phyloP scores from a whole-genome alignment of 345 rosid genomes.

The Linum trigynum region DNA sequence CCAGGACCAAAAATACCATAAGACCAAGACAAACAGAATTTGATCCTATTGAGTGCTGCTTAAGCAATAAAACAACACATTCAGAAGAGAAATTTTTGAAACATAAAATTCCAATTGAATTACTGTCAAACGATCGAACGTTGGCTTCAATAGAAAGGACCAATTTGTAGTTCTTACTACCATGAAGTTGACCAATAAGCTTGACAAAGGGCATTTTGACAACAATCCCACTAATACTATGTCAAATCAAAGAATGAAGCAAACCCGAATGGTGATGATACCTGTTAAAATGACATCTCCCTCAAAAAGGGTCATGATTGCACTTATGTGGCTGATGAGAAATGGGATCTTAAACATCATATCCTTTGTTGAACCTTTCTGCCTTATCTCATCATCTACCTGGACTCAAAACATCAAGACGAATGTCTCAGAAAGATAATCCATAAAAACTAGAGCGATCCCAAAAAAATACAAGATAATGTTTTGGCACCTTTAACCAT shows the following conservation, averaged over 20 bases:
- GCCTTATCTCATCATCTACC: conserved; percentile 76
- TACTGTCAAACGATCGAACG: too few relatives aligned
- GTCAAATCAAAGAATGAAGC: neutral
- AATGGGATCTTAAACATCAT: conserved; percentile 80
- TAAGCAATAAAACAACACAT: too few relatives aligned
- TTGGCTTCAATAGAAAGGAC: too few relatives aligned
- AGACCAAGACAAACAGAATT: too few relatives aligned
- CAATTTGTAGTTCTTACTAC: neutral
- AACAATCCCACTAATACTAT: neutral
- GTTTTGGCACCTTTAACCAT: conserved; percentile 59
- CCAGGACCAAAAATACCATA: too few relatives aligned
- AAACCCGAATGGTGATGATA: conserved; percentile 11
- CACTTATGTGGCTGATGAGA: conserved; percentile 83
- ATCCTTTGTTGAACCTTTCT: conserved; percentile 72
- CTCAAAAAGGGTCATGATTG: conserved; percentile 77
- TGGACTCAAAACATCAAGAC: conserved; percentile 15
- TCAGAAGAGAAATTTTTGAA: too few relatives aligned
- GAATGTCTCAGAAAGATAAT: conserved; percentile 2
- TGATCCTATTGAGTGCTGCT: too few relatives aligned
- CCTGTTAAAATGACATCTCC: conserved; percentile 92
- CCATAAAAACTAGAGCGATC: neutral
- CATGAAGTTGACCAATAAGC: neutral
- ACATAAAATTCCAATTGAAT: too few relatives aligned
- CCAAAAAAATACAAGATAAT: conserved; percentile 7
- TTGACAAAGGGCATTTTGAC: neutral